Conservation (phyloP, 129 eudicot genomes). For the Lactuca saligna region DNA sequence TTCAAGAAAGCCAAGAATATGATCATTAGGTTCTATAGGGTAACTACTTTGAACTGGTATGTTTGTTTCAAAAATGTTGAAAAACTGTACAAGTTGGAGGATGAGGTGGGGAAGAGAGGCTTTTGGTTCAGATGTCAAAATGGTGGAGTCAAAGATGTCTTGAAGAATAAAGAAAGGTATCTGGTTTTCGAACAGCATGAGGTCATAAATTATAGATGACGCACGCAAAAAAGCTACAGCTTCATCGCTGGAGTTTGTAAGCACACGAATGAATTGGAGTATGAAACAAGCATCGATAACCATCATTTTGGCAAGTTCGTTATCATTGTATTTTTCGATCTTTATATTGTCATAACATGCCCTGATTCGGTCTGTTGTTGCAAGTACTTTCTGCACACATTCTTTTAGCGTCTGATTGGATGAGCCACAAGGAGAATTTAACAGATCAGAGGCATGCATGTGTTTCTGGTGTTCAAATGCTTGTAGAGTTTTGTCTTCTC, state of each 20-base stretch:
- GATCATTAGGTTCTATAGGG: neutral
- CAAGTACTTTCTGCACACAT: conserved; percentile 1
- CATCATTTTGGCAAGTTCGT: neutral
- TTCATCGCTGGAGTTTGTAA: neutral
- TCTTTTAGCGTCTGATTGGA: neutral
- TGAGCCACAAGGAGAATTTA: no score
- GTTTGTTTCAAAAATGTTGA: neutral
- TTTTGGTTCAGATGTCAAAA: no score
- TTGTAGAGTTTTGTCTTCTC: no score
- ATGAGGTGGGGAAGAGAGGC: neutral
- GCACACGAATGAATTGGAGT: neutral
- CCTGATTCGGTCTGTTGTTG: neutral
- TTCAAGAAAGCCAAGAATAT: conserved; percentile 13
- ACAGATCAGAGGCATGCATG: no score
- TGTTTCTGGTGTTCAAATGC: no score
- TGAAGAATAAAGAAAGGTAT: neutral
- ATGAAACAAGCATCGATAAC: neutral
- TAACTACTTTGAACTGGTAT: neutral
- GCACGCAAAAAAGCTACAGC: neutral
- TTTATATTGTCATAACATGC: neutral
- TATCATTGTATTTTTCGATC: neutral
- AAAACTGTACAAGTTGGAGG: neutral
- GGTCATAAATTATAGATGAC: neutral
- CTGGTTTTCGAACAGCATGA: neutral
- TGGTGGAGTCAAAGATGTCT: neutral